These are phyloP conservation scores for Ampelocalamus luodianensis DNA, from an alignment of 176 grass and related monocot species.

Conservation along the genomic window DNA sequence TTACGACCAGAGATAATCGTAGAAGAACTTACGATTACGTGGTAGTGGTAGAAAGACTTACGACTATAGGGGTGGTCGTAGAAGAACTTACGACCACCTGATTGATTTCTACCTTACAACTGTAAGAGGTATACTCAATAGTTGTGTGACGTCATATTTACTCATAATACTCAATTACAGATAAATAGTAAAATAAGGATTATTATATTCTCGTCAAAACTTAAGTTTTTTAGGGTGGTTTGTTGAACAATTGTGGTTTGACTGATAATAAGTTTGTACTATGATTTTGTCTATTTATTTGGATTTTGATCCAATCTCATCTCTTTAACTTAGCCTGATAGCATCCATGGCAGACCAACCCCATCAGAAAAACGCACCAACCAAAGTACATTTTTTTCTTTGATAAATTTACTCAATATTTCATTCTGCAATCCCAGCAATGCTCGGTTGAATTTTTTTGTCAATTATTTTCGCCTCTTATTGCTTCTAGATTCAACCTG, in stretches of 20 bases:
- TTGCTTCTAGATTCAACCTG: slow-evolving; percentile 43
- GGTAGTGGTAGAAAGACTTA: no score
- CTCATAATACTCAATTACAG: no score
- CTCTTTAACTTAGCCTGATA: neutral
- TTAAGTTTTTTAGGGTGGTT: neutral
- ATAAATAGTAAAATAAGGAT: no score
- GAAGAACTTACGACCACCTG: no score
- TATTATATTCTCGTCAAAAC: no score
- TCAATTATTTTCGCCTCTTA: slow-evolving; percentile 16
- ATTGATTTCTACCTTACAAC: no score
- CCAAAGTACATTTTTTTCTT: neutral
- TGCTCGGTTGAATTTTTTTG: slow-evolving; percentile 17
- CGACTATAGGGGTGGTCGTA: no score
- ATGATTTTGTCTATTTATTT: slow-evolving; percentile 2
- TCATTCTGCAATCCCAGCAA: slow-evolving; percentile 18
- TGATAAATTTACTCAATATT: slow-evolving; percentile 20
- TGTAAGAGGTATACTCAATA: no score
- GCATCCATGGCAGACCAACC: no score
- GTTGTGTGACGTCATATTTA: no score
- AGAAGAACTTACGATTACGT: no score
- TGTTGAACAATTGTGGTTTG: neutral
- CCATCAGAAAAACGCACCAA: neutral
- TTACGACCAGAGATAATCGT: no score
- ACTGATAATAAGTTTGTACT: neutral
- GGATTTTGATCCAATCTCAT: neutral